Evolutionary conservation across 495 filamentous ascomycete genomes (phyloP).

Genomic region (Polyplosphaeria fusca): DNA sequence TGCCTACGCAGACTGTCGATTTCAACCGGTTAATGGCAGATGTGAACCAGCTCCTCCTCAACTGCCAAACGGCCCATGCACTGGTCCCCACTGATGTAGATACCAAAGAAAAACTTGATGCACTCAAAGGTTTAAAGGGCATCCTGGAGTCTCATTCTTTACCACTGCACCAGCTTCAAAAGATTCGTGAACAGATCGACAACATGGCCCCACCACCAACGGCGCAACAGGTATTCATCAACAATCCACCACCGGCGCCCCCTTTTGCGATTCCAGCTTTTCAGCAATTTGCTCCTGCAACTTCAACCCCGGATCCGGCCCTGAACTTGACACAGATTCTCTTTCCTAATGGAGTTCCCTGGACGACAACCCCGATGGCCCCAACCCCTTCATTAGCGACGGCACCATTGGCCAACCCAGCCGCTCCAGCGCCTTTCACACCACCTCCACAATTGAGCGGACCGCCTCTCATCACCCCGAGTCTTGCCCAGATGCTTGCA

Average conservation of each 20-base stretch:
- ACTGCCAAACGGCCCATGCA: conserved; percentile 67
- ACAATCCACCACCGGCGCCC: neutral
- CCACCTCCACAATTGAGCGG: conserved; percentile 4
- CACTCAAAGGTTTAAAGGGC: conserved; percentile 78
- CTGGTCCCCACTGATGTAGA: conserved; percentile 68
- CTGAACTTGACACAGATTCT: conserved; percentile 25
- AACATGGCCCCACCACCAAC: conserved; percentile 41
- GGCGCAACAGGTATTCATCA: neutral
- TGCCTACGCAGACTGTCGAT: conserved; percentile 39
- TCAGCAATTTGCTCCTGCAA: conserved; percentile 36
- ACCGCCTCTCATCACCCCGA: conserved; percentile 11
- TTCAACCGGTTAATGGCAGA: conserved; percentile 76
- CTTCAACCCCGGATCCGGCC: conserved; percentile 25
- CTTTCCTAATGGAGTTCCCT: conserved; percentile 4
- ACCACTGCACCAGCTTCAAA: conserved; percentile 74
- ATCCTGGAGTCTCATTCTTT: conserved; percentile 76
- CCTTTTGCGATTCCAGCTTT: conserved; percentile 7
- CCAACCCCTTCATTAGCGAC: conserved; percentile 32
- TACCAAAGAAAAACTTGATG: conserved; percentile 74
- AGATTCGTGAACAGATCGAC: conserved; percentile 56
- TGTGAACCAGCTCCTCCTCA: conserved; percentile 69
- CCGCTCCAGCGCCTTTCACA: conserved; percentile 12
- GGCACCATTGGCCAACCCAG: conserved; percentile 4
- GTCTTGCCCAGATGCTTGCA: conserved; percentile 11
- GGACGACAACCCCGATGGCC: conserved; percentile 44